phyloP scores from a whole-genome alignment of 768 basidiomycete genomes.

The Hygrocybe punicea region DNA sequence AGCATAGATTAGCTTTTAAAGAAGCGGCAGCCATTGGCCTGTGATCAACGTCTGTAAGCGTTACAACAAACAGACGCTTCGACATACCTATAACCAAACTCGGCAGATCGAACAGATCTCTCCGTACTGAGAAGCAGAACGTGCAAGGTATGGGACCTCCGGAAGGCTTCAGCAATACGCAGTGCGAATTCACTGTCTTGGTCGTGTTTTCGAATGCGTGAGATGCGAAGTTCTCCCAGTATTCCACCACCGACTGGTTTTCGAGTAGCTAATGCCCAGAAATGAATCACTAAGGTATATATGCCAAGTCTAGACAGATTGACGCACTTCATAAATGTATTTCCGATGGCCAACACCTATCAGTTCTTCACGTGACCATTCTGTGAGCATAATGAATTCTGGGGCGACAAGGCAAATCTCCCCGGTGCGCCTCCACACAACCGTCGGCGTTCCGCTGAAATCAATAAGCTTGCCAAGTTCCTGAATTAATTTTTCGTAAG shows the following conservation, averaged over 20 bases:
- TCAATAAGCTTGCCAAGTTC: constrained; percentile 97
- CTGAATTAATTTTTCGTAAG: constrained; percentile 38
- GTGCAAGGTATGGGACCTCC: constrained; percentile 86
- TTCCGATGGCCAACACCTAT: constrained; percentile 45
- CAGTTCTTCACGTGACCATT: constrained; percentile 85
- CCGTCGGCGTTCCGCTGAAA: constrained; percentile 95
- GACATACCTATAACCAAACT: constrained; percentile 76
- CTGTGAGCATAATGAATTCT: constrained; percentile 93
- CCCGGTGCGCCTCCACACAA: constrained; percentile 96
- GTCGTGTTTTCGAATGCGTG: constrained; percentile 98
- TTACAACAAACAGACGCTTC: constrained; percentile 2
- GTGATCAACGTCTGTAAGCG: background rate
- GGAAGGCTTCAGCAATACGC: constrained; percentile 80
- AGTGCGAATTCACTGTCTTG: constrained; percentile 91
- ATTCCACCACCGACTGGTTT: constrained; percentile 91
- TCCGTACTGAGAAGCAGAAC: constrained; percentile 92
- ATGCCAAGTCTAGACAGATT: background rate
- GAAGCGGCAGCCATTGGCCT: constrained; percentile 86
- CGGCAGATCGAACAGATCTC: constrained; percentile 88
- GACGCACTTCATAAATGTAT: constrained; percentile 62
- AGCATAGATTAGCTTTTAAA: constrained; percentile 1
- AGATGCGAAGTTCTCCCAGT: constrained; percentile 94
- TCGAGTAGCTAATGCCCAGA: constrained; percentile 69
- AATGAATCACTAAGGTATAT: constrained; percentile 6
- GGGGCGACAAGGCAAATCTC: constrained; percentile 96